phyloP scores from a whole-genome alignment of 108 stramenopile species.

The Conticribra guillardii region DNA sequence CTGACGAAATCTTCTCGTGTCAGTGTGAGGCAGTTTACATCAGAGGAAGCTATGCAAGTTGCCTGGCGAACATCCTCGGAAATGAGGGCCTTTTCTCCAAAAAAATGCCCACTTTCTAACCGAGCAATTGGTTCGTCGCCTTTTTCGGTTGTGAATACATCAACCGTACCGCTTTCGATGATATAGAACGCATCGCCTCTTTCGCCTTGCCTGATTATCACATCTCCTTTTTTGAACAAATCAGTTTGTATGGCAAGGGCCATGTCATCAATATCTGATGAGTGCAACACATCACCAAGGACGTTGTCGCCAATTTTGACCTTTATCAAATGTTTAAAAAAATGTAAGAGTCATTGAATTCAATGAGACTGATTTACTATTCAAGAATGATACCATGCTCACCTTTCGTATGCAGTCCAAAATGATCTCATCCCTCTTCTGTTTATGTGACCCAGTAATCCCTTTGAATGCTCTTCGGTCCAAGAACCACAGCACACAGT shows the following conservation, averaged over 20 bases:
- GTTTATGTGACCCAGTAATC: constrained; percentile 75
- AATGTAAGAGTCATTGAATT: too few species aligned
- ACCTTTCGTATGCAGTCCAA: constrained; percentile 68
- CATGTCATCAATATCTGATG: constrained; percentile 73
- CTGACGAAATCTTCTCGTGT: constrained; percentile 72
- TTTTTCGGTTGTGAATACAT: constrained; percentile 63
- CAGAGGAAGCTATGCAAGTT: constrained; percentile 71
- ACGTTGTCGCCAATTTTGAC: constrained; percentile 70
- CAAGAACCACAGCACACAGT: constrained; percentile 82
- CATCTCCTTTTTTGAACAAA: constrained; percentile 72
- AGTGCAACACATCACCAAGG: constrained; percentile 62
- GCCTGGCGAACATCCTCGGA: constrained; percentile 77
- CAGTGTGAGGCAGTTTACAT: constrained; percentile 56
- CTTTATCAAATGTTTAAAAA: too few species aligned
- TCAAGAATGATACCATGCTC: background rate
- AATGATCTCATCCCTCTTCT: constrained; percentile 64
- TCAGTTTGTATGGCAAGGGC: constrained; percentile 62
- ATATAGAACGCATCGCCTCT: constrained; percentile 89
- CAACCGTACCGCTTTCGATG: constrained; percentile 77
- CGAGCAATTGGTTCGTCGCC: constrained; percentile 61
- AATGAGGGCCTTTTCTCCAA: constrained; percentile 87
- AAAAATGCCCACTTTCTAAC: constrained; percentile 78
- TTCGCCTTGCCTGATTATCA: constrained; percentile 90
- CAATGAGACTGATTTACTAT: background rate
- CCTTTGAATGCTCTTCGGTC: constrained; percentile 84